A percentile compares a stretch with the other conserved stretches of the same genome.
Evolutionary conservation across 2,329 filamentous ascomycete genomes (phyloP).

Genomic region (Colletotrichum australisinense): DNA sequence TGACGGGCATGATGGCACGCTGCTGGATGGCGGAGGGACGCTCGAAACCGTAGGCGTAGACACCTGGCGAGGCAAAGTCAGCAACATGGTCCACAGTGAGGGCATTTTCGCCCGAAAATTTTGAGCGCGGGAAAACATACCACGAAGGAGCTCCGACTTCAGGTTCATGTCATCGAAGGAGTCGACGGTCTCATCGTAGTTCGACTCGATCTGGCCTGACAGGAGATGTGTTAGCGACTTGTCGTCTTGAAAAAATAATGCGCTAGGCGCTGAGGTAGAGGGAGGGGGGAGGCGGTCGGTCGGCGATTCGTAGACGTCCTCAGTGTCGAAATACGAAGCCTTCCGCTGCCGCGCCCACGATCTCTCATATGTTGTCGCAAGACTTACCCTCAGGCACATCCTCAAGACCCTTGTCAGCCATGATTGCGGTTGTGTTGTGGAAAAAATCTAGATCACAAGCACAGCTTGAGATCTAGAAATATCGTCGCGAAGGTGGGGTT

Average conservation of each 20-base stretch:
- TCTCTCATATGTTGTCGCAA: background rate
- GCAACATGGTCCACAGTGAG: constrained; percentile 8
- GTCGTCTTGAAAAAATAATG: constrained; percentile 14
- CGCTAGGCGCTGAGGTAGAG: background rate
- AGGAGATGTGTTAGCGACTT: constrained; percentile 35
- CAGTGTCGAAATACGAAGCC: background rate
- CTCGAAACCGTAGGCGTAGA: constrained; percentile 99
- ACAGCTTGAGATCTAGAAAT: constrained; percentile 78
- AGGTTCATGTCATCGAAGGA: constrained; percentile 99
- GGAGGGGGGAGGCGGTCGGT: constrained; percentile 14
- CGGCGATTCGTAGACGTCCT: background rate
- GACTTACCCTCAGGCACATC: constrained; percentile 84
- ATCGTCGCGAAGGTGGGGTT: constrained; percentile 37
- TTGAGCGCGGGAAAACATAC: constrained; percentile 48
- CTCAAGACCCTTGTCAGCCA: constrained; percentile 99
- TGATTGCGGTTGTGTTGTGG: constrained; percentile 79
- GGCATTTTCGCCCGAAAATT: constrained; percentile 32
- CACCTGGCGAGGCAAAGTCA: constrained; percentile 62
- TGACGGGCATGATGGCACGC: constrained; percentile 99
- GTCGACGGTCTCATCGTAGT: constrained; percentile 99
- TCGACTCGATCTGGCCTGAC: constrained; percentile 98
- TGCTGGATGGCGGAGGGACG: constrained; percentile 99
- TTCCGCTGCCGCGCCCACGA: background rate
- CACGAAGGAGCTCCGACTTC: constrained; percentile 96
- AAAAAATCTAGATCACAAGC: constrained; percentile 81